Conservation (phyloP, 2,329 filamentous ascomycete genomes). For the Venturia asperata region DNA sequence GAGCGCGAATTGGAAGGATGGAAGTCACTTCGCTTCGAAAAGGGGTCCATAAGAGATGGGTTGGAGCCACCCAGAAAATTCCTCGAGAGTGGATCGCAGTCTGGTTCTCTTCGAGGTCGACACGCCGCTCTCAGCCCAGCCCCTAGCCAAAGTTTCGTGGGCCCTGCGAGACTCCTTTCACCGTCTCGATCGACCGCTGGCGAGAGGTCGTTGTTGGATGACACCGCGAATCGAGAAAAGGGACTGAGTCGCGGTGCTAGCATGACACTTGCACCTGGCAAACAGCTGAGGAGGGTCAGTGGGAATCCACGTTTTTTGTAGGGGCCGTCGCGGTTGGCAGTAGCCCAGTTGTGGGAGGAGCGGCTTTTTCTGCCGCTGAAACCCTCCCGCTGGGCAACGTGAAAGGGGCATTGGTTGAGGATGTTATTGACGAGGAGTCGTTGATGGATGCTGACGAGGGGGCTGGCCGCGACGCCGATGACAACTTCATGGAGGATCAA, state of each 20-base stretch:
- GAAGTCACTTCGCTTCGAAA: slow-evolving; percentile 65
- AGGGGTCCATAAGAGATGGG: slow-evolving; percentile 25
- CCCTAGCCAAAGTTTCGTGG: background rate
- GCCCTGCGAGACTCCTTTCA: slow-evolving; percentile 7
- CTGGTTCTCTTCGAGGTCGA: slow-evolving; percentile 1
- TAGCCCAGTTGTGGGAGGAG: slow-evolving; percentile 2
- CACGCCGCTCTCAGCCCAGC: slow-evolving; percentile 3
- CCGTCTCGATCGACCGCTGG: slow-evolving; percentile 1
- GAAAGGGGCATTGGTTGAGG: slow-evolving; percentile 5
- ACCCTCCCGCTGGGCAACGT: background rate
- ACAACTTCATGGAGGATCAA: background rate
- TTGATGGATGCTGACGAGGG: slow-evolving; percentile 1
- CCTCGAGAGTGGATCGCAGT: background rate
- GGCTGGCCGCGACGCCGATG: background rate
- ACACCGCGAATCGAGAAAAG: background rate
- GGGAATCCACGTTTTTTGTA: slow-evolving; percentile 47
- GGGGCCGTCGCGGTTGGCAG: slow-evolving; percentile 24
- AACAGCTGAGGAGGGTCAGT: slow-evolving; percentile 35
- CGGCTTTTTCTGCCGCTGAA: background rate
- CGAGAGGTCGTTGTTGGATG: background rate
- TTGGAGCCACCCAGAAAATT: slow-evolving; percentile 1
- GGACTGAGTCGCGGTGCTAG: background rate
- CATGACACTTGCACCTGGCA: slow-evolving; percentile 19
- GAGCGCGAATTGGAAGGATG: slow-evolving; percentile 82
- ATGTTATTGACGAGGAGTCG: background rate